Evolutionary conservation across 2,329 filamentous ascomycete genomes (phyloP).

Genomic region (Colletotrichum theobromicola): DNA sequence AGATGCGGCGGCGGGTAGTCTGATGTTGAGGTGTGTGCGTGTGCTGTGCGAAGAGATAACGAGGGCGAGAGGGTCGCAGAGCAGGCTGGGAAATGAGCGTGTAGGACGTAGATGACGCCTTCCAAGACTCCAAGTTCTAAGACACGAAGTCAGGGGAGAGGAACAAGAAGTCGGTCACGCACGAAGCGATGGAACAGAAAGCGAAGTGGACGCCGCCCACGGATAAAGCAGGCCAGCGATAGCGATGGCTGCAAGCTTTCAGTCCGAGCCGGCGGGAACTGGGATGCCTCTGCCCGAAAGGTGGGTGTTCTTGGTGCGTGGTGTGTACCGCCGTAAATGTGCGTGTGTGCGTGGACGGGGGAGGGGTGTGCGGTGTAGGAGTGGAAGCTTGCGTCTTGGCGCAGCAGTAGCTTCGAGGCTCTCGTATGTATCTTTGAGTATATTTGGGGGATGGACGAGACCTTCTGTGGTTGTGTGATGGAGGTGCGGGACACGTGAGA

Average conservation of each 20-base stretch:
- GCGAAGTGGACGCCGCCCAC: not conserved
- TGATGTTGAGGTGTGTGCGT: not conserved
- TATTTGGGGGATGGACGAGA: not conserved
- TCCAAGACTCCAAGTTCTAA: constrained; percentile 6
- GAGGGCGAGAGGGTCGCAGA: not conserved
- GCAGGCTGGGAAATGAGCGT: not conserved
- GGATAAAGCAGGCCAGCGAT: constrained; percentile 17
- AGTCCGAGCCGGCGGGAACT: constrained; percentile 18
- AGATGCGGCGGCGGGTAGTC: not conserved
- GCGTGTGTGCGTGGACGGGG: not conserved
- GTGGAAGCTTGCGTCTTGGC: constrained; percentile 18
- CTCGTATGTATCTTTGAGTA: constrained; percentile 1
- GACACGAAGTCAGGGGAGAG: constrained; percentile 11
- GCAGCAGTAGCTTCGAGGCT: constrained; percentile 17
- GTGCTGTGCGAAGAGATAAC: not conserved
- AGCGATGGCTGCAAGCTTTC: constrained; percentile 7
- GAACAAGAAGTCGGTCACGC: constrained; percentile 19
- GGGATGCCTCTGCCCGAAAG: constrained; percentile 17
- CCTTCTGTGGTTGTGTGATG: not conserved
- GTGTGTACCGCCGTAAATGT: not conserved
- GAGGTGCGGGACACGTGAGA: constrained; percentile 11
- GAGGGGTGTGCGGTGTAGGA: constrained; percentile 5
- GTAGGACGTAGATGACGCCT: not conserved
- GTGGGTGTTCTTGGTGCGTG: constrained; percentile 10
- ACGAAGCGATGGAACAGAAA: constrained; percentile 6